phyloP scores from a whole-genome alignment of 202 grass and related monocot species.

The Zizania palustris region DNA sequence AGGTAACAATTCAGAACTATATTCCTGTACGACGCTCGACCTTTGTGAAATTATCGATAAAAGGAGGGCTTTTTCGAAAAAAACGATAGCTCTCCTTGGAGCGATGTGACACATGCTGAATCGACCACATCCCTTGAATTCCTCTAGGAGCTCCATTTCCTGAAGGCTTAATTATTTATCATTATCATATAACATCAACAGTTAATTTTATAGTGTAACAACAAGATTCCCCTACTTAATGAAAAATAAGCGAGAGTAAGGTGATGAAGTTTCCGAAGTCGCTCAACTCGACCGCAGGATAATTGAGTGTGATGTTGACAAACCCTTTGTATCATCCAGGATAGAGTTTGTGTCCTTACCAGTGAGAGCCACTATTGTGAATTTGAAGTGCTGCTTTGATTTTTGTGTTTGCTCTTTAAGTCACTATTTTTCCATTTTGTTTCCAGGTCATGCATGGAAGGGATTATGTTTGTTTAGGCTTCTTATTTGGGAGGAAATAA shows the following conservation, averaged over 20 bases:
- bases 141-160: too few relatives aligned
- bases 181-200: background rate
- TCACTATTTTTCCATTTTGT: background rate
- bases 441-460: conserved; percentile 72
- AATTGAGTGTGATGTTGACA: conserved; percentile 58
- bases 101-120: too few relatives aligned
- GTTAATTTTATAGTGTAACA: conserved; percentile 48
- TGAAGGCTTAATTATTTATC: too few relatives aligned
- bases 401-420: background rate
- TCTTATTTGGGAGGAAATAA: conserved; percentile 57
- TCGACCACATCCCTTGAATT: too few relatives aligned
- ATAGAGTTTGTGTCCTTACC: conserved; percentile 83
- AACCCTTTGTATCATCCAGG: conserved; percentile 67
- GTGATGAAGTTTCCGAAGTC: conserved; percentile 46
- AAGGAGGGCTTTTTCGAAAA: too few relatives aligned
- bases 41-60: too few relatives aligned
- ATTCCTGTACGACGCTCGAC: too few relatives aligned
- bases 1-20: too few relatives aligned
- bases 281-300: conserved; percentile 74
- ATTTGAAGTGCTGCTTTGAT: background rate
- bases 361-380: conserved; percentile 36
- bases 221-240: conserved; percentile 73
- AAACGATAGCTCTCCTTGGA: too few relatives aligned
- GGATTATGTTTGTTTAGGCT: conserved; percentile 67
- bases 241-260: conserved; percentile 60